Evolutionary conservation across 2,329 filamentous ascomycete genomes (phyloP).

Genomic region (Tolypocladium paradoxum): DNA sequence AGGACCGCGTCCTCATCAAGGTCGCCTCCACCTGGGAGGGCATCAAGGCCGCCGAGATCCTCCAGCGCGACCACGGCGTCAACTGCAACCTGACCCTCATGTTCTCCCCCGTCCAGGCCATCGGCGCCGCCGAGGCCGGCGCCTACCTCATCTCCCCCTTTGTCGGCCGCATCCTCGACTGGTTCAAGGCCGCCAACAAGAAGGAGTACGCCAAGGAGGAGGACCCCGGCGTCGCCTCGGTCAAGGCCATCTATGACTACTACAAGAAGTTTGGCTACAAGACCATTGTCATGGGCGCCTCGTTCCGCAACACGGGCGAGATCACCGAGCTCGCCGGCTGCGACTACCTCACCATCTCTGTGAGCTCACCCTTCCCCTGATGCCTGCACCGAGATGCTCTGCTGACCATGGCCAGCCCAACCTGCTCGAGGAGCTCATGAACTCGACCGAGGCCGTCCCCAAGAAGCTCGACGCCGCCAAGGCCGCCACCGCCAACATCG

Average conservation of each 20-base stretch:
- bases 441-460: slow-evolving; percentile 70
- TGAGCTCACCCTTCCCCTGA: slow-evolving; percentile 32
- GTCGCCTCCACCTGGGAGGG: slow-evolving; percentile 98
- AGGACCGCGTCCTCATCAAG: slow-evolving; percentile 97
- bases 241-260: slow-evolving; percentile 97
- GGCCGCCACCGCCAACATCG: slow-evolving; percentile 60
- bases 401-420: slow-evolving; percentile 49
- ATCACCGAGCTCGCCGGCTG: slow-evolving; percentile 97
- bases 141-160: slow-evolving; percentile 99
- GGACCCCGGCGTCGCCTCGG: slow-evolving; percentile 92
- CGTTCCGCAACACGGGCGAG: slow-evolving; percentile 92
- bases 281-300: slow-evolving; percentile 99
- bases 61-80: slow-evolving; percentile 90
- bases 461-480: slow-evolving; percentile 76
- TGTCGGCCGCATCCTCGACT: slow-evolving; percentile 97
- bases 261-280: slow-evolving; percentile 99
- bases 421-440: slow-evolving; percentile 88
- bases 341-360: slow-evolving; percentile 97
- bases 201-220: slow-evolving; percentile 83
- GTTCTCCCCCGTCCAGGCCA: slow-evolving; percentile 93
- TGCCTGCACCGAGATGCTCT: neutral
- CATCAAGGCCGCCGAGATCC: slow-evolving; percentile 95
- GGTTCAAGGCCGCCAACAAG: slow-evolving; percentile 95
- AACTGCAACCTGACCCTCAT: slow-evolving; percentile 99
- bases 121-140: slow-evolving; percentile 86